Conservation (phyloP, 352 stramenopile genomes). For the Saprolegnia parasitica region DNA sequence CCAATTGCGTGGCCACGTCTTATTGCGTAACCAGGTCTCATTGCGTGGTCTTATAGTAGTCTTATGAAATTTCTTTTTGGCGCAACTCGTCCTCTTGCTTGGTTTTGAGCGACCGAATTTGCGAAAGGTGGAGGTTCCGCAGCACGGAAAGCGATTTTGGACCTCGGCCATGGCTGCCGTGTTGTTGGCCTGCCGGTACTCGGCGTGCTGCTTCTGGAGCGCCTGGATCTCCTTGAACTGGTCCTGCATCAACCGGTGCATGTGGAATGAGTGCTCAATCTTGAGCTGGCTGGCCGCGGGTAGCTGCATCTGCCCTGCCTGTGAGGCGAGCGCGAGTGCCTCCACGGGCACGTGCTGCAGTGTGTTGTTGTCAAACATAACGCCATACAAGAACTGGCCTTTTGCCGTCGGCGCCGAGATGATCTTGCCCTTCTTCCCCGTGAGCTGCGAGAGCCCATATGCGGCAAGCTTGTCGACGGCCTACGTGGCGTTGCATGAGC, state of each 20-base stretch:
- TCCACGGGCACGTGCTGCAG: conserved; percentile 28
- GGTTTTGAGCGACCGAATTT: conserved; percentile 82
- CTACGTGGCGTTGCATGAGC: not conserved
- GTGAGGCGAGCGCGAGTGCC: not conserved
- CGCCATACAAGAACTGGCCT: conserved; percentile 26
- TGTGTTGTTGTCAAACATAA: conserved; percentile 28
- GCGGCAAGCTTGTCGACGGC: conserved; percentile 19
- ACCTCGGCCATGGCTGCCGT: conserved; percentile 68
- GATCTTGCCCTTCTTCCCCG: conserved; percentile 23
- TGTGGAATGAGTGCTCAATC: conserved; percentile 81
- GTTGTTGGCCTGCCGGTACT: conserved; percentile 69
- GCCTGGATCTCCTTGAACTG: conserved; percentile 85
- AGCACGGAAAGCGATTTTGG: conserved; percentile 82
- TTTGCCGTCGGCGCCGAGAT: conserved; percentile 21
- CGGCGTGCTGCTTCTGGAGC: conserved; percentile 77
- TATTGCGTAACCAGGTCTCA: not conserved
- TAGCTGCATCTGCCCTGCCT: conserved; percentile 16
- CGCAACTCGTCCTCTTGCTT: conserved; percentile 48
- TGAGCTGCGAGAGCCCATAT: conserved; percentile 25
- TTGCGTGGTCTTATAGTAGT: not conserved
- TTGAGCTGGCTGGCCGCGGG: conserved; percentile 39
- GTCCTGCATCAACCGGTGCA: conserved; percentile 83
- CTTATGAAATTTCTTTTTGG: conserved; percentile 20
- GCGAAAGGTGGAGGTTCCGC: conserved; percentile 74
- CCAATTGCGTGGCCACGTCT: too few species aligned